Evolutionary conservation across 2,329 filamentous ascomycete species (phyloP), one percentile per base, ranked within the genome.

Genomic region (Sporothrix globosa): DNA sequence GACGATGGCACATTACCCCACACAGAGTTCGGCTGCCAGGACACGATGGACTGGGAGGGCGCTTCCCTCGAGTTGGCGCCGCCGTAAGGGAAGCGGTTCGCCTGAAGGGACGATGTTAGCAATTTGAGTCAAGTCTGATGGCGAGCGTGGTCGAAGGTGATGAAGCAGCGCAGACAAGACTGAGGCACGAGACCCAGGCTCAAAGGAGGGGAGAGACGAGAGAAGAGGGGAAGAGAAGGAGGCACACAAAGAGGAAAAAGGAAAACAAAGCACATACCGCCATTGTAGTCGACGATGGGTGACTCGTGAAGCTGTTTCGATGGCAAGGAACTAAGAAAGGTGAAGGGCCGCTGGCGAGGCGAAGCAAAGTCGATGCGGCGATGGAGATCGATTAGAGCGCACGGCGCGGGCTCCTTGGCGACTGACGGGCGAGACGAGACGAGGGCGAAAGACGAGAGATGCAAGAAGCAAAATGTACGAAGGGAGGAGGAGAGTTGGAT

Each of bases 1-100:
- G 72, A 44, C 21, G 69, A 41, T 3, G 68, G 2, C 13, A 70
- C 24, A 41, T 81, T 84, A 14, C 82, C 82, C 87, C 87, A 88
- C 54, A 88, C 86, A 44, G 80, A 82, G 69, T 76, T 77, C 9
- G 78, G 72, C 68, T 81, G 82, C 76, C 76, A 84, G 73, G 77
- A 82, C 79, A 82, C 82, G 80, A 80, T 74, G 68, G 79, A 76
- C 76, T 81, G 80, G 68, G 78, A 72, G 19, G 75, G 46, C 67
- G 77, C 77, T 27, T 81, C 79, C 68, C 74, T 75, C n/a, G 74
- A 74, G 70, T 78, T 79, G 27, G 52, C 14, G 13, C 41, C 53
- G 3, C 39, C 24, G 9, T 60, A 70, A 30, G 68, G 67, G 52
- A 68, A 69, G 24, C 70, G 70, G n/a, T 67, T 68, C 27, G 67